Percentiles rank a stretch among this genome's conserved stretches.
These are phyloP conservation scores for Tricholomella constricta DNA, from an alignment of 768 basidiomycete species.

Conservation along the genomic window DNA sequence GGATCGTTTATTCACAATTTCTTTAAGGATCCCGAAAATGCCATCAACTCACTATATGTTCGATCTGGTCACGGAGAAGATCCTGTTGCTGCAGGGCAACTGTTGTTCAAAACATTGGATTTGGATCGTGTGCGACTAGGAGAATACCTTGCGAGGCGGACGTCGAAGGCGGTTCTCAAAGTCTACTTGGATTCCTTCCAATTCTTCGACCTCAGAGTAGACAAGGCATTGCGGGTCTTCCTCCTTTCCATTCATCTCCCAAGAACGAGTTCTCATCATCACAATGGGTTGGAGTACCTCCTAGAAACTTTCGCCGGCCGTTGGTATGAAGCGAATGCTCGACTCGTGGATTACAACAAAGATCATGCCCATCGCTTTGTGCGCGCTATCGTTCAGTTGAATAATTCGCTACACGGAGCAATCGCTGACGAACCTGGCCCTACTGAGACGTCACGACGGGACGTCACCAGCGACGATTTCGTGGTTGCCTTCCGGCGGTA, in stretches of 20 bases:
- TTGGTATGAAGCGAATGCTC: conserved; percentile 90
- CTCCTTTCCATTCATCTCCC: conserved; percentile 75
- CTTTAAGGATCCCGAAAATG: conserved; percentile 74
- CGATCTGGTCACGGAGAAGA: conserved; percentile 65
- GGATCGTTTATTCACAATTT: conserved; percentile 80
- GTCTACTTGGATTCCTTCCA: conserved; percentile 89
- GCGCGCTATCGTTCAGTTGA: conserved; percentile 82
- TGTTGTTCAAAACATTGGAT: conserved; percentile 81
- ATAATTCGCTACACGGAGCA: conserved; percentile 82
- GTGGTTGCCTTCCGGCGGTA: conserved; percentile 78
- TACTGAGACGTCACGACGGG: conserved; percentile 53
- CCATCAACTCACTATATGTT: conserved; percentile 69
- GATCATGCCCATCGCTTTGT: conserved; percentile 78
- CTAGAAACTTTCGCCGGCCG: conserved; percentile 83
- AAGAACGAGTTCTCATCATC: conserved; percentile 34
- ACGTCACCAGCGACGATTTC: conserved; percentile 77
- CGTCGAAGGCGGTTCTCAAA: conserved; percentile 75
- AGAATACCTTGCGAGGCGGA: conserved; percentile 75
- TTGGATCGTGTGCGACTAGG: conserved; percentile 84
- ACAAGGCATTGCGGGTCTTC: conserved; percentile 89
- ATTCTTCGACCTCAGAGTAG: conserved; percentile 79
- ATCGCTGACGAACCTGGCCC: conserved; percentile 62
- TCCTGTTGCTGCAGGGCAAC: conserved; percentile 70
- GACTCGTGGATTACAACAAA: conserved; percentile 77
- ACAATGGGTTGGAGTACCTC: conserved; percentile 62